Conservation (phyloP, 139 green algal genomes). For the Micractinium sp. region DNA sequence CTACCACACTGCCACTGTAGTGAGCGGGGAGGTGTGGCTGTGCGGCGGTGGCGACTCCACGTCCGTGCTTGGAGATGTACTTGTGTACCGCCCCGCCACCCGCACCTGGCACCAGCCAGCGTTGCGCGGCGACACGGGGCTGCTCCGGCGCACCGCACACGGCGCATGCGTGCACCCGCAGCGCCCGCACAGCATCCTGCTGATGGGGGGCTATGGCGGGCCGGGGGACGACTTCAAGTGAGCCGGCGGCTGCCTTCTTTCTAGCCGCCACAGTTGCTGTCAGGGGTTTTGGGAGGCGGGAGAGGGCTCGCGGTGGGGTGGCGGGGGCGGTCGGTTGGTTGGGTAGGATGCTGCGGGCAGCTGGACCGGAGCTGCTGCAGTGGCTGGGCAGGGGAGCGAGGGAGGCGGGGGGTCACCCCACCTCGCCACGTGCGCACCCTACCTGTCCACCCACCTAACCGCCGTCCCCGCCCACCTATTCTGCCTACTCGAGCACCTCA, state of each 20-base stretch:
- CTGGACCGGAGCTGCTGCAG: not conserved
- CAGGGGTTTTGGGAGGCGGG: not conserved
- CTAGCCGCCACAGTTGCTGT: not conserved
- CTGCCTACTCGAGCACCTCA: no score
- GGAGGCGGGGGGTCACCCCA: no score
- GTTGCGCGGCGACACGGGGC: slow-evolving; percentile 8
- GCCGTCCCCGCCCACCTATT: no score
- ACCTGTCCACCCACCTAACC: no score
- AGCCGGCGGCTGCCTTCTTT: not conserved
- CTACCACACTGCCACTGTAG: slow-evolving; percentile 42
- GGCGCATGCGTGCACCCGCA: slow-evolving; percentile 36
- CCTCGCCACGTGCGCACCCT: no score
- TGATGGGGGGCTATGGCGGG: slow-evolving; percentile 41
- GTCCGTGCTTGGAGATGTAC: not conserved
- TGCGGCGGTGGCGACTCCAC: slow-evolving; percentile 21
- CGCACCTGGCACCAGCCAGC: not conserved
- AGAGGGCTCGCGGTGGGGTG: not conserved
- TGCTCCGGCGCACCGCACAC: slow-evolving; percentile 40
- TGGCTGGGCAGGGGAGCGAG: no score
- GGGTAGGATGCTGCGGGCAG: not conserved
- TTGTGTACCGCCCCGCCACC: slow-evolving; percentile 2
- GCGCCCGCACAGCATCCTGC: slow-evolving; percentile 4
- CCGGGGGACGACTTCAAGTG: not conserved
- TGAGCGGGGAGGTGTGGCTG: slow-evolving; percentile 37
- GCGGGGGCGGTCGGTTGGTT: not conserved